Conservation (phyloP, 2,329 filamentous ascomycete species). For the Colletotrichum tropicicola region DNA sequence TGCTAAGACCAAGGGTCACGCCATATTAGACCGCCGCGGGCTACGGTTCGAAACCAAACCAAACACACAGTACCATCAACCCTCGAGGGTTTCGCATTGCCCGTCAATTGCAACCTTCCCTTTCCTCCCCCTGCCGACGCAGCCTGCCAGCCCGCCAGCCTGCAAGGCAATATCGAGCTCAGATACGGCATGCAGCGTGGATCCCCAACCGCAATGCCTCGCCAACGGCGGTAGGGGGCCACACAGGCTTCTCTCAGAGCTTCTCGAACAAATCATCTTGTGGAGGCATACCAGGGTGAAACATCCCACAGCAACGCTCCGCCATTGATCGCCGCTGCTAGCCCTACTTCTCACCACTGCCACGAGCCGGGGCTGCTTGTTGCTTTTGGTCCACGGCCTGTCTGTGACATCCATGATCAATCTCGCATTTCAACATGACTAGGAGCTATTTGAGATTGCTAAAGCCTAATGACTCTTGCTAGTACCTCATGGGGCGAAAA, state of each 20-base stretch:
- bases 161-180: neutral
- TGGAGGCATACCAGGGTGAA: conserved; percentile 13
- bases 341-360: conserved; percentile 2
- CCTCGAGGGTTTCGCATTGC: conserved; percentile 3
- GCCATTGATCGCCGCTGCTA: conserved; percentile 9
- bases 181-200: neutral
- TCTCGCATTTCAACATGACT: neutral
- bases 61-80: conserved; percentile 2
- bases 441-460: neutral
- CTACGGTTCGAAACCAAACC: conserved; percentile 22
- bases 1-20: conserved; percentile 13
- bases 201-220: neutral
- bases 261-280: conserved; percentile 27
- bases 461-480: neutral
- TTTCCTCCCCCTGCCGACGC: neutral
- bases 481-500: neutral
- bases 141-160: neutral
- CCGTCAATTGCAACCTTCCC: conserved; percentile 10
- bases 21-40: neutral
- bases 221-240: neutral
- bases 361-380: neutral
- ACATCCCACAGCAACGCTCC: conserved; percentile 3
- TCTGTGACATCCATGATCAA: neutral
- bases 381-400: neutral
- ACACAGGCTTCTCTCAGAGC: neutral